phyloP scores from a whole-genome alignment of 2,329 filamentous ascomycete genomes.

The Chlorencoelia australis region DNA sequence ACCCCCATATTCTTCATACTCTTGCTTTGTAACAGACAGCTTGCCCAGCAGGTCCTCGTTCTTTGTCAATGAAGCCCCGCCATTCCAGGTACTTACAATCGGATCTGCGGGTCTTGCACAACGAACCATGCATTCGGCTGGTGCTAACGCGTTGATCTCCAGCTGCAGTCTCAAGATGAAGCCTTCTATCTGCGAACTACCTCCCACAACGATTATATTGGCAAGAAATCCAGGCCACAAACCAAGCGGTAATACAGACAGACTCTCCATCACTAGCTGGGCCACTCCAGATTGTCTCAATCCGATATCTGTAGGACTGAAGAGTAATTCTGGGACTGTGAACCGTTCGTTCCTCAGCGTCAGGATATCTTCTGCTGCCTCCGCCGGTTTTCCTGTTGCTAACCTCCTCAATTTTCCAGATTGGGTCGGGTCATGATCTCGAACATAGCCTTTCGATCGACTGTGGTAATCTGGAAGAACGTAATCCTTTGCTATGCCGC shows the following conservation, averaged over 20 bases:
- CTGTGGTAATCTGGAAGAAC: slow-evolving; percentile 72
- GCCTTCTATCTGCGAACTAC: slow-evolving; percentile 69
- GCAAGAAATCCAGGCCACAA: slow-evolving; percentile 75
- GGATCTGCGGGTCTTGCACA: slow-evolving; percentile 63
- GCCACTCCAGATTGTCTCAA: slow-evolving; percentile 75
- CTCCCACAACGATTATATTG: slow-evolving; percentile 83
- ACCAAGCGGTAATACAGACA: slow-evolving; percentile 66
- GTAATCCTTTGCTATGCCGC: slow-evolving; percentile 74
- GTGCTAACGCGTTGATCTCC: slow-evolving; percentile 62
- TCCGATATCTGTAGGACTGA: slow-evolving; percentile 76
- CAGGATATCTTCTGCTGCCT: slow-evolving; percentile 63
- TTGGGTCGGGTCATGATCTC: slow-evolving; percentile 65
- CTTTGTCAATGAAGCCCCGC: slow-evolving; percentile 67
- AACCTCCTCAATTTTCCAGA: slow-evolving; percentile 40
- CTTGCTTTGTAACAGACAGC: slow-evolving; percentile 70
- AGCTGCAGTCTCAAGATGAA: slow-evolving; percentile 71
- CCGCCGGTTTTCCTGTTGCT: slow-evolving; percentile 32
- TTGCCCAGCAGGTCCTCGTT: slow-evolving; percentile 54
- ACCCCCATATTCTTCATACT: slow-evolving; percentile 82
- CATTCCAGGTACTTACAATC: slow-evolving; percentile 73
- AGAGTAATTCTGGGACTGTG: slow-evolving; percentile 78
- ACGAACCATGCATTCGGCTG: slow-evolving; percentile 68
- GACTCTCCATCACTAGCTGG: slow-evolving; percentile 70
- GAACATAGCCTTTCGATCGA: slow-evolving; percentile 53
- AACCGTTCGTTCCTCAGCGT: slow-evolving; percentile 90